Base-by-base conservation (phyloP, 2,329 filamentous ascomycete genomes). In the Fusarium anguioides region DNA sequence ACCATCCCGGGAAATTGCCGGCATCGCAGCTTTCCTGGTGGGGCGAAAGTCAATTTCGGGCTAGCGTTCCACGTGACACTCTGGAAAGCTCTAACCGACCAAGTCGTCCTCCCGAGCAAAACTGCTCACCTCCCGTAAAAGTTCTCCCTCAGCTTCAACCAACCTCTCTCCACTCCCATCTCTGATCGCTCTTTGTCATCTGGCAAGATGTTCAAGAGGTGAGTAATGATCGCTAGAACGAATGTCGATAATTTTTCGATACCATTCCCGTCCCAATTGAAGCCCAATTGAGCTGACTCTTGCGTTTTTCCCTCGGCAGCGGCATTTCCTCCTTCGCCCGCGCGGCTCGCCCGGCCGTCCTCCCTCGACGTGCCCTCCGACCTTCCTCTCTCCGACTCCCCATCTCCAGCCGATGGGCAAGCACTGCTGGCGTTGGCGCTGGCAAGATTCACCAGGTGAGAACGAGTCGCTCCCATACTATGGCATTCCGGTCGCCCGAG, bases 171-270 rank as follows among this genome's bases (percentile, higher is more conserved):
- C 85, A 83, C 84, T 82, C 82, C 78, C 81, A 84, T 86, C 80
- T 81, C 80, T 80, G 81, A 85, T 84, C 84, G 86, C 86, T 87
- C 86, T 87, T 83, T 82, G 83, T 86, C 86, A 88, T 89, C 87
- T 84, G 82, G 81, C 86, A 91, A 86, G 88, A 93, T 93, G 90
- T 90, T 92, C 85, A 91, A 91, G 89, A 92, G 89, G 90, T 93
- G 82, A 82, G 89, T 87, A 76, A 55, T 64, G 62, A 68, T 59
- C 65, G 74, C 64, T 60, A 71, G 64, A 78, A 65, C 35, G 44
- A 70, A 50, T 72, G 76, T 75, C 73, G 67, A 52, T 61, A 60
- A 59, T 58, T 64, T 66, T 70, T 66, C 42, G 64, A 50, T 62
- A 36, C 57, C 51, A 45, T 55, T 56, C 65, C 24, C 54, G 66